Conservation (phyloP, 257 asterid species). For the Nicotiana tomentosiformis region DNA sequence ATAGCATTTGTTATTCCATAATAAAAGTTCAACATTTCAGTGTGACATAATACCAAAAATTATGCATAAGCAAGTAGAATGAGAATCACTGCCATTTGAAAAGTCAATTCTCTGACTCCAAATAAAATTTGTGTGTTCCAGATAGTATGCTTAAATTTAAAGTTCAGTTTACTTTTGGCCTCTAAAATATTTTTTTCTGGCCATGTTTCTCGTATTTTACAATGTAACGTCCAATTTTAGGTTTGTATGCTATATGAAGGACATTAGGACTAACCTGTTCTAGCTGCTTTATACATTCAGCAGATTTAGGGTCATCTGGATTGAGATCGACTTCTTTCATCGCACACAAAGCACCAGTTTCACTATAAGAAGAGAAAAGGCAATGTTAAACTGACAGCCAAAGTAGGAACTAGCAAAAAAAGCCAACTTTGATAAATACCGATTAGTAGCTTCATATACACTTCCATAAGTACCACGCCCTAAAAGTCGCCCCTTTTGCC, state of each 20-base stretch:
- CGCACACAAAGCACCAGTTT: constrained; percentile 89
- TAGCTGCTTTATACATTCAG: constrained; percentile 65
- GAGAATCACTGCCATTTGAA: background rate
- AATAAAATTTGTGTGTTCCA: too few species aligned
- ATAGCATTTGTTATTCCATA: background rate
- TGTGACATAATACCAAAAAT: background rate
- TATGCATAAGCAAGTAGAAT: background rate
- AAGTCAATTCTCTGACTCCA: background rate
- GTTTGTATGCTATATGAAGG: background rate
- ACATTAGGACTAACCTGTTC: constrained; percentile 57
- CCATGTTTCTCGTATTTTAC: background rate
- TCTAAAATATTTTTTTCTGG: background rate
- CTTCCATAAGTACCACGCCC: constrained; percentile 89
- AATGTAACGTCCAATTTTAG: background rate
- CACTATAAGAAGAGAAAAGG: constrained; percentile 30
- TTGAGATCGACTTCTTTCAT: constrained; percentile 78
- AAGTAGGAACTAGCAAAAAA: background rate
- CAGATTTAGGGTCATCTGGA: constrained; percentile 60
- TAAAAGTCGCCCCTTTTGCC: constrained; percentile 69
- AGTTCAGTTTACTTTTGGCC: background rate
- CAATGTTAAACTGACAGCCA: background rate
- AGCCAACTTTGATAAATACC: constrained; percentile 28
- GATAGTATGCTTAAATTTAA: background rate
- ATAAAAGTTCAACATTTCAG: background rate
- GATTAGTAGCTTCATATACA: constrained; percentile 73